Evolutionary conservation across 306 rosid species (phyloP), one percentile per base, ranked within the genome.

Genomic region (Vigna angularis): DNA sequence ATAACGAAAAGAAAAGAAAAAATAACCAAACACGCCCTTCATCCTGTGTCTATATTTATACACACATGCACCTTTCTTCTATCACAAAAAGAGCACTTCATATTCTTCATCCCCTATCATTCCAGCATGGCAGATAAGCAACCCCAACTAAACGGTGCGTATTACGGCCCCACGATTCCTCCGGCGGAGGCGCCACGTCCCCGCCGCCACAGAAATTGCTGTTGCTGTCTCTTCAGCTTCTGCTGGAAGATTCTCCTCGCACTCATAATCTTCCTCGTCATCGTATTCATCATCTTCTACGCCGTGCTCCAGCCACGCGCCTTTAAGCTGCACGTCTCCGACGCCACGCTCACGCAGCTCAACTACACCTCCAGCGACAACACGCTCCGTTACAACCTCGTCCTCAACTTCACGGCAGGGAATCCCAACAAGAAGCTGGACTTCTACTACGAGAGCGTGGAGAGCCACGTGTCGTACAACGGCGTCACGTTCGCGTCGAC

Each of bases 321-420:
- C 63, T 70, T 94, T 85, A 81, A 73, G 53, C 83, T 85, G 24
- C 72, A 83, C 50, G 93, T 90, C 20, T 70, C 82, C 0, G 86
- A 94, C 1, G 90, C 96, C 40, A 52, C 69, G 1, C 93, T 93
- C 78, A 85, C 89, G 1, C 85, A 81, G 26, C 90, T 91, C 84
- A 83, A 86, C 77, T 77, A 70, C 84, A 42, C 68, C 59, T 10
- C 4, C 62, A 58, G 20, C 53, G 87, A 3, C 66, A 71, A 32
- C 53, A 88, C 78, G 42, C 78, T 81, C 30, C 64, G 1, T 11
- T 87, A 70, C 83, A 75, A 85, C 70, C 80, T 85, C 9, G 74
- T 59, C 11, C 80, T 88, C 68, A 76, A 79, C 81, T 68, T 84
- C 88, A 84, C 90, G 1, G 65, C 80, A 1, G 77, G 93, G 9